Base-by-base conservation (phyloP, 805 yeast genomes). In the Jamesozyma rosinii region DNA sequence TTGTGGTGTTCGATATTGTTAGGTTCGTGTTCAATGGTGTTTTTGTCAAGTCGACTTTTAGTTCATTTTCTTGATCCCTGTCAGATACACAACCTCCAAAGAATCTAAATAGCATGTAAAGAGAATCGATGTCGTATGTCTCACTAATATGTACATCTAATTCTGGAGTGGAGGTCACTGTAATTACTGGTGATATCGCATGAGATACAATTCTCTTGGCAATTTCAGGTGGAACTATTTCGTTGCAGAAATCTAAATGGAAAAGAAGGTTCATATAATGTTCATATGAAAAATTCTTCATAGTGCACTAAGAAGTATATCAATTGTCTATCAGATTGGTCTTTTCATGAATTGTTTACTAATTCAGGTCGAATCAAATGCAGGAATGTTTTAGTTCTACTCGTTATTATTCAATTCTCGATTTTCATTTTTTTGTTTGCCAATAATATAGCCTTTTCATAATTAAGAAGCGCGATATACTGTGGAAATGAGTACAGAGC, bases 61-160 rank as follows among this genome's bases (percentile, higher is more conserved):
- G 15, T 38, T 58, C 63, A 39, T 53, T 51, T 18, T 51, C 54
- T 45, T 61, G 66, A 38, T 60, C 66, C 44, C 63, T 50, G 44
- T 61, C 66, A 2, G 59, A 51, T 14, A 58, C 53, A 44, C 64
- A 61, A 32, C 62, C 64, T n/a, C 65, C 60, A 47, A 61, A 61
- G 39, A 49, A 57, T 17, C 63, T 45, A 22, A 62, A 40, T 9
- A 58, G 48, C 55, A 56, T 55, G 37, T 61, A 61, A 14, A 61
- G 42, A 2, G 64, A 59, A 41, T 59, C 63, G 3, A 61, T 43
- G 14, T 41, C 44, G 41, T 55, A 58, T 1, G 46, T 32, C 10
- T 58, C 55, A 13, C 47, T 51, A 3, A 62, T 45, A 41, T 60
- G 64, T 10, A 47, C 38, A 47, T 62, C 65, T 15, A 62, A 38